These are phyloP conservation scores for Ophiorrhiza pumila DNA, from an alignment of 257 asterid genomes.

Conservation along the genomic window DNA sequence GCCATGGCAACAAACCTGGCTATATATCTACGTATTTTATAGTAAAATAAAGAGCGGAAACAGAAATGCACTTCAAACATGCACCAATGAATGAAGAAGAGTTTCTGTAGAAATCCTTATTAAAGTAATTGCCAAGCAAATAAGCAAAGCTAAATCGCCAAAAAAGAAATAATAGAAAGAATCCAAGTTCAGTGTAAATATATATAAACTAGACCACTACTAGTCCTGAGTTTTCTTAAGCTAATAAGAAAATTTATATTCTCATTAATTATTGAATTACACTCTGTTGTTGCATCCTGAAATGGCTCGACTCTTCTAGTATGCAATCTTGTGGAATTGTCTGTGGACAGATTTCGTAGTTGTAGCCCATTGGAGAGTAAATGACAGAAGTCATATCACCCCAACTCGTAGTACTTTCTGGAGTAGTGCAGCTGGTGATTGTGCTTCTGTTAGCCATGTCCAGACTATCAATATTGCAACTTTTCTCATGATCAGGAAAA, in stretches of 20 bases:
- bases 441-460: constrained; percentile 28
- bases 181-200: neutral
- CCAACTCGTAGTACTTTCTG: constrained; percentile 36
- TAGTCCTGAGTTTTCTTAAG: neutral
- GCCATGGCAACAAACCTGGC: neutral
- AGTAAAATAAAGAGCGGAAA: neutral
- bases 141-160: neutral
- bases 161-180: neutral
- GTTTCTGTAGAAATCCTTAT: neutral
- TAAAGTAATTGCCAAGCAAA: constrained; percentile 5
- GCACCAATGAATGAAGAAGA: neutral
- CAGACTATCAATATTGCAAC: constrained; percentile 12
- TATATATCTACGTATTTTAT: neutral
- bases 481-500: constrained; percentile 15
- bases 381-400: constrained; percentile 26
- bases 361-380: constrained; percentile 20
- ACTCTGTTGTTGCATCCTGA: constrained; percentile 16
- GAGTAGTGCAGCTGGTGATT: constrained; percentile 22
- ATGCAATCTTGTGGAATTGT: constrained; percentile 20
- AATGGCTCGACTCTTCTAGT: neutral
- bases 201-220: neutral
- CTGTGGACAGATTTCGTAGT: constrained; percentile 13
- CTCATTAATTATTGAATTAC: neutral
- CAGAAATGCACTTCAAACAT: neutral
- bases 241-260: neutral